Percentiles rank a stretch among this genome's conserved stretches.
Evolutionary conservation across 352 stramenopile species (phyloP).

Genomic region (Globisporangium cylindrosporum): DNA sequence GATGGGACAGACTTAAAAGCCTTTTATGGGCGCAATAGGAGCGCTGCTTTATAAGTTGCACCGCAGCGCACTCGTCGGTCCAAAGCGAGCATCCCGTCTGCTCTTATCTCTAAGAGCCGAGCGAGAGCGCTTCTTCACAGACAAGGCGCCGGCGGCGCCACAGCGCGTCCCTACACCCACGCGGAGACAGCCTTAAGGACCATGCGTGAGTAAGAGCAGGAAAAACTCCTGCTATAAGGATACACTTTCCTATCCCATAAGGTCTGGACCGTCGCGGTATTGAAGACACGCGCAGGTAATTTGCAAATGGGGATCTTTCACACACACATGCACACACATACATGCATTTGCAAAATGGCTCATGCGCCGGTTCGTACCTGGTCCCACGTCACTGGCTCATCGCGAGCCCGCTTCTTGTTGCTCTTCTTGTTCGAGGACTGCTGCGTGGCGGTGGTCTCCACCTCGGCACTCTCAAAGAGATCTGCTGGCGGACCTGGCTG

Average conservation of each 20-base stretch:
- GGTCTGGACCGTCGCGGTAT: conserved; percentile 77
- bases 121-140: conserved; percentile 27
- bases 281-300: conserved; percentile 53
- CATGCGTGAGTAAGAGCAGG: conserved; percentile 71
- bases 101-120: conserved; percentile 15
- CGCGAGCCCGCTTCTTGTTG: conserved; percentile 76
- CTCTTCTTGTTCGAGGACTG: conserved; percentile 35
- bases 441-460: neutral
- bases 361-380: conserved; percentile 40
- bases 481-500: conserved; percentile 56
- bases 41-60: conserved; percentile 14
- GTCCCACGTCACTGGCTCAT: conserved; percentile 48
- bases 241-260: conserved; percentile 85
- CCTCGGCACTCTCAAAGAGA: conserved; percentile 23
- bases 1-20: conserved; percentile 69
- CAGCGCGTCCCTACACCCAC: conserved; percentile 45
- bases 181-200: conserved; percentile 92
- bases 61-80: conserved; percentile 7
- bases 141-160: conserved; percentile 23
- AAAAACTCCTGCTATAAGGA: conserved; percentile 75
- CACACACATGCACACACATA: conserved; percentile 15
- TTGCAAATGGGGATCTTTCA: conserved; percentile 53
- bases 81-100: conserved; percentile 1
- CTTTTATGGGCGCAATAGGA: conserved; percentile 57
- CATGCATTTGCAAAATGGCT: conserved; percentile 11